phyloP scores from a whole-genome alignment of 139 green algal genomes.

The Asterochloris erici region DNA sequence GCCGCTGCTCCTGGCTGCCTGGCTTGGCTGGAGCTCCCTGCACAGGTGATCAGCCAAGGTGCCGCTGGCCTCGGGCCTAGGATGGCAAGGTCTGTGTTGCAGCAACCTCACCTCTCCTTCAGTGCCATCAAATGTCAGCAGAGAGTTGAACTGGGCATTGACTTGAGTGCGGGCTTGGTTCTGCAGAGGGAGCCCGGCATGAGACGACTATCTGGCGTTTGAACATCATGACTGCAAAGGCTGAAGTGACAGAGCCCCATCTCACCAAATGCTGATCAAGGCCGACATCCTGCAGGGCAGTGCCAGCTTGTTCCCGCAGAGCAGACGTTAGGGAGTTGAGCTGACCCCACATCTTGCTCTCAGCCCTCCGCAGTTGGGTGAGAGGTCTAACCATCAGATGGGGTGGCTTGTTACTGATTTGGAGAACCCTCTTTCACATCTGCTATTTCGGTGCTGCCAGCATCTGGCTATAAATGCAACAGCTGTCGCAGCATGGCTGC shows the following conservation, averaged over 20 bases:
- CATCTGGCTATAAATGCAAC: too few relatives aligned
- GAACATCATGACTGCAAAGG: background rate
- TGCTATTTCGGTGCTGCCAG: too few relatives aligned
- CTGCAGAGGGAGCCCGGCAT: background rate
- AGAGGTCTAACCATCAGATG: too few relatives aligned
- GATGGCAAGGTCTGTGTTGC: background rate
- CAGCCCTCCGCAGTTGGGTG: too few relatives aligned
- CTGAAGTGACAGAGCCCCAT: background rate
- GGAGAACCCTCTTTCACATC: too few relatives aligned
- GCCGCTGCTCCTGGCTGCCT: background rate
- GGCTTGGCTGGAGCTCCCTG: background rate
- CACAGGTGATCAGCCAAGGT: background rate
- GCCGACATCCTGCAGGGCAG: constrained; percentile 1
- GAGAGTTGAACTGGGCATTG: background rate
- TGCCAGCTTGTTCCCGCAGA: constrained; percentile 5
- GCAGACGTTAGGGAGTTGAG: background rate
- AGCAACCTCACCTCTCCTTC: background rate
- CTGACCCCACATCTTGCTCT: constrained; percentile 17
- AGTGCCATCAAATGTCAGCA: constrained; percentile 3
- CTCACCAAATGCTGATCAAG: constrained; percentile 8
- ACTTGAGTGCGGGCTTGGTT: constrained; percentile 16
- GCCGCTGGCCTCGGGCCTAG: background rate
- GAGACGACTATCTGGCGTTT: background rate
- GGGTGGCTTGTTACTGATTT: too few relatives aligned
- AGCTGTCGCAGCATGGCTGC: too few relatives aligned